Percentiles rank a stretch among this genome's conserved stretches.
Evolutionary conservation across 331 rosid species (phyloP).

Genomic region (Pyrus hybrid): DNA sequence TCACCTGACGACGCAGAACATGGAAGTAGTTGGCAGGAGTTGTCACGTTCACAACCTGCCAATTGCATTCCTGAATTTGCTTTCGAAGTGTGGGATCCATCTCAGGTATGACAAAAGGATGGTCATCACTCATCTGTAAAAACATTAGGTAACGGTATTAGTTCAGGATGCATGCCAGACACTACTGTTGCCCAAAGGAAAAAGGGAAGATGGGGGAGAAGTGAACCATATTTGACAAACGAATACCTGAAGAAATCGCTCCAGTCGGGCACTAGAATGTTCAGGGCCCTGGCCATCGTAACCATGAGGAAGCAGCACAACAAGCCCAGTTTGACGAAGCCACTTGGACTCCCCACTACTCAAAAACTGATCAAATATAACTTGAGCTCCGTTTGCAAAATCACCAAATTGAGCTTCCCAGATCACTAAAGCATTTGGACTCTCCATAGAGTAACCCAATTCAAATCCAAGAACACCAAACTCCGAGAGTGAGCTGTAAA

Average conservation of each 20-base stretch:
- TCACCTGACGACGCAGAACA: constrained; percentile 89
- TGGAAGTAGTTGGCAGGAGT: constrained; percentile 98
- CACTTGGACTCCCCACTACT: constrained; percentile 96
- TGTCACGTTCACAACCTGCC: constrained; percentile 94
- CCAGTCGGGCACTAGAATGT: constrained; percentile 90
- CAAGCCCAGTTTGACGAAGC: constrained; percentile 98
- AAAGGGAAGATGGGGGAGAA: background rate
- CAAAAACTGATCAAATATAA: constrained; percentile 91
- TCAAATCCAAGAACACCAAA: constrained; percentile 98
- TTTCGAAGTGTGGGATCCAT: constrained; percentile 90
- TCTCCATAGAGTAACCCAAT: constrained; percentile 98
- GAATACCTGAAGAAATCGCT: constrained; percentile 91
- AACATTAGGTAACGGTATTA: constrained; percentile 14
- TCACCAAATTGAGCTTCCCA: constrained; percentile 99
- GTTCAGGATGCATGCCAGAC: background rate
- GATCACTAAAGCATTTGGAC: constrained; percentile 83
- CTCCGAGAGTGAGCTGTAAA: constrained; percentile 85
- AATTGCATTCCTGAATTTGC: constrained; percentile 97
- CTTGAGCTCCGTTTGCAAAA: constrained; percentile 97
- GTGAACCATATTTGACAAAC: background rate
- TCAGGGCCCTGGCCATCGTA: constrained; percentile 99
- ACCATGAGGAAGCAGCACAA: constrained; percentile 93
- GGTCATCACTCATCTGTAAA: constrained; percentile 94
- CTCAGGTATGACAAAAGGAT: constrained; percentile 84
- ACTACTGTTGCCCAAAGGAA: background rate